phyloP scores from a whole-genome alignment of 805 yeast genomes.

The Metschnikowia koreensis region DNA sequence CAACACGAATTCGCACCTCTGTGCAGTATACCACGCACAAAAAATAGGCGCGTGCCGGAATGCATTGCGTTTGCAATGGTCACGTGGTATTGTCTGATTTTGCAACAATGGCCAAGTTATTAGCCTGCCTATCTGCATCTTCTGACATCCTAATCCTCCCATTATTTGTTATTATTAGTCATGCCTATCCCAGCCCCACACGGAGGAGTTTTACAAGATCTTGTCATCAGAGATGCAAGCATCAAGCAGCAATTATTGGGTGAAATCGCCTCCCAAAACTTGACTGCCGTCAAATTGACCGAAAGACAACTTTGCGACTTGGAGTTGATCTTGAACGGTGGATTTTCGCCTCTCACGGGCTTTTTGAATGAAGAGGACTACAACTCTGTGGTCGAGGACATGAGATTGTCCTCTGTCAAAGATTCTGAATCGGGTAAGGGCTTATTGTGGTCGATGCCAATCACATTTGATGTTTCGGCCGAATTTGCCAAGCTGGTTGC shows the following conservation, averaged over 20 bases:
- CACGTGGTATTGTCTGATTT: constrained; percentile 25
- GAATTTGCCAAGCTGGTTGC: constrained; percentile 44
- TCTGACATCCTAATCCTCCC: neutral
- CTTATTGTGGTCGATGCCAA: constrained; percentile 87
- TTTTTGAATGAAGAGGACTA: constrained; percentile 68
- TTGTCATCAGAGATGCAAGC: constrained; percentile 74
- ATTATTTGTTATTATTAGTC: neutral
- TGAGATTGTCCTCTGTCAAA: constrained; percentile 59
- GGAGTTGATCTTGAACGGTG: constrained; percentile 89
- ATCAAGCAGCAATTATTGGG: constrained; percentile 52
- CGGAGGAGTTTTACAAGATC: constrained; percentile 87
- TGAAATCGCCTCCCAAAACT: constrained; percentile 48
- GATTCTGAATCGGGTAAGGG: constrained; percentile 47
- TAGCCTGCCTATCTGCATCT: neutral
- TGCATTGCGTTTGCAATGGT: constrained; percentile 7
- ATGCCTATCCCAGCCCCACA: constrained; percentile 77
- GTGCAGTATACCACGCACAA: neutral
- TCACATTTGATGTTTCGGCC: constrained; percentile 74
- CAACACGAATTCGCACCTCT: neutral
- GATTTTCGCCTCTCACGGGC: constrained; percentile 81
- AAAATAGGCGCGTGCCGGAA: neutral
- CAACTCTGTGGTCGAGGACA: constrained; percentile 60
- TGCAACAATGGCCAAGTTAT: constrained; percentile 1
- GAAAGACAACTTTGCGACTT: constrained; percentile 92
- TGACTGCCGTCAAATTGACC: constrained; percentile 55